Conservation (phyloP, 2,329 filamentous ascomycete genomes). For the Diaporthe nobilis region DNA sequence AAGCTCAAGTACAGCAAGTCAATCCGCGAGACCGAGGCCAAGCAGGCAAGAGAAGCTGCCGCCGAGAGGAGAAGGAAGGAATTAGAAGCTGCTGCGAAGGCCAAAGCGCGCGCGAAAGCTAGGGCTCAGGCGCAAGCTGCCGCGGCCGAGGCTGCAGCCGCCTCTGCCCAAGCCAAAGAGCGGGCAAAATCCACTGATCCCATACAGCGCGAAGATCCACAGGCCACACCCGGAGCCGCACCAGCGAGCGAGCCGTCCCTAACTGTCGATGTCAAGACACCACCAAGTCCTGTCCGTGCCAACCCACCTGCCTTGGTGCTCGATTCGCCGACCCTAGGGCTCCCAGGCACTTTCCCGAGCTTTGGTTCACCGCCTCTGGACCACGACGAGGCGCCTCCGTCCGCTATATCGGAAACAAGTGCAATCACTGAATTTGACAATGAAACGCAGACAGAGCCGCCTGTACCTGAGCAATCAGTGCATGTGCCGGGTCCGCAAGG, state of each 20-base stretch:
- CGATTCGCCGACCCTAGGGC: slow-evolving; percentile 77
- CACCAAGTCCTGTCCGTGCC: slow-evolving; percentile 22
- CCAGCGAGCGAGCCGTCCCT: slow-evolving; percentile 40
- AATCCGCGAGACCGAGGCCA: slow-evolving; percentile 79
- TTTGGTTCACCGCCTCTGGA: slow-evolving; percentile 53
- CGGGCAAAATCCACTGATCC: slow-evolving; percentile 11
- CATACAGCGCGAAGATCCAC: slow-evolving; percentile 12
- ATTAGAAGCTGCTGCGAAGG: slow-evolving; percentile 60
- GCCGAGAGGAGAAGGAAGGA: slow-evolving; percentile 68
- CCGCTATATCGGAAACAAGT: slow-evolving; percentile 72
- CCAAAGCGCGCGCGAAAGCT: slow-evolving; percentile 57
- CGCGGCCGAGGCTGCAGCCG: slow-evolving; percentile 44
- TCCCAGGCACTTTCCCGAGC: slow-evolving; percentile 74
- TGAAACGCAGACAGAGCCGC: slow-evolving; percentile 75
- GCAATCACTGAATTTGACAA: slow-evolving; percentile 79
- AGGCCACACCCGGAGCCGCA: slow-evolving; percentile 26
- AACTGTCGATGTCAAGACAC: slow-evolving; percentile 28
- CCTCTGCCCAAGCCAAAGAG: slow-evolving; percentile 28
- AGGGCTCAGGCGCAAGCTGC: slow-evolving; percentile 50
- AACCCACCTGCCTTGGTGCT: slow-evolving; percentile 44
- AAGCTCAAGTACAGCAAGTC: slow-evolving; percentile 88
- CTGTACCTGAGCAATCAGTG: slow-evolving; percentile 50
- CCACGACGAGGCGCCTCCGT: slow-evolving; percentile 66
- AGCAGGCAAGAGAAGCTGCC: slow-evolving; percentile 67
- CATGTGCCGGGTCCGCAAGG: slow-evolving; percentile 39